These are phyloP conservation scores for Tricladium varicosporioides DNA, from an alignment of 2,329 filamentous ascomycete species.

Conservation along the genomic window DNA sequence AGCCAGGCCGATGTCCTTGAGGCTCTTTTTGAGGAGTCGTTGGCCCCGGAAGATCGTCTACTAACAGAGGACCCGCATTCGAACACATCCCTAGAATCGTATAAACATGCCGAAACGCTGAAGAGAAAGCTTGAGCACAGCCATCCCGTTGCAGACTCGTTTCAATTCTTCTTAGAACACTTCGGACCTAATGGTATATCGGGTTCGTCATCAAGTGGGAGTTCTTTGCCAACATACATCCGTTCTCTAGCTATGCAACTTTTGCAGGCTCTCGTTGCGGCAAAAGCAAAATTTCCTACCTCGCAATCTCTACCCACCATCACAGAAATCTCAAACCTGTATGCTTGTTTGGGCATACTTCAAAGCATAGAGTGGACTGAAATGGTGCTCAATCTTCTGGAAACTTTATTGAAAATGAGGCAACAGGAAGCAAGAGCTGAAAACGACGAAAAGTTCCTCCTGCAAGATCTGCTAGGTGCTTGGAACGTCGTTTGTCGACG, in stretches of 20 bases:
- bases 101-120: constrained; percentile 28
- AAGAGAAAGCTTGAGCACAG: constrained; percentile 27
- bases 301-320: constrained; percentile 25
- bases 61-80: constrained; percentile 4
- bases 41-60: constrained; percentile 14
- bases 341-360: constrained; percentile 26
- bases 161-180: constrained; percentile 33
- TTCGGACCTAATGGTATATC: constrained; percentile 29
- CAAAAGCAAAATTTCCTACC: constrained; percentile 22
- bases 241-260: constrained; percentile 17
- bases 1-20: constrained; percentile 30
- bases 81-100: constrained; percentile 23
- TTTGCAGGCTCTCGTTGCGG: constrained; percentile 21
- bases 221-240: constrained; percentile 20
- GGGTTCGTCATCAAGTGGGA: constrained; percentile 6
- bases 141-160: constrained; percentile 24
- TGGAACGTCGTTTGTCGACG: constrained; percentile 32
- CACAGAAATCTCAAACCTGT: constrained; percentile 29
- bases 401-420: constrained; percentile 18
- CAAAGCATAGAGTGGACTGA: constrained; percentile 26
- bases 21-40: constrained; percentile 31
- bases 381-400: constrained; percentile 25
- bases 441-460: constrained; percentile 13
- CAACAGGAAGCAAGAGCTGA: constrained; percentile 1
- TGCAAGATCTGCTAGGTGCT: constrained; percentile 29